Evolutionary conservation across 2,329 filamentous ascomycete genomes (phyloP).

Genomic region (Fusarium drepaniforme): DNA sequence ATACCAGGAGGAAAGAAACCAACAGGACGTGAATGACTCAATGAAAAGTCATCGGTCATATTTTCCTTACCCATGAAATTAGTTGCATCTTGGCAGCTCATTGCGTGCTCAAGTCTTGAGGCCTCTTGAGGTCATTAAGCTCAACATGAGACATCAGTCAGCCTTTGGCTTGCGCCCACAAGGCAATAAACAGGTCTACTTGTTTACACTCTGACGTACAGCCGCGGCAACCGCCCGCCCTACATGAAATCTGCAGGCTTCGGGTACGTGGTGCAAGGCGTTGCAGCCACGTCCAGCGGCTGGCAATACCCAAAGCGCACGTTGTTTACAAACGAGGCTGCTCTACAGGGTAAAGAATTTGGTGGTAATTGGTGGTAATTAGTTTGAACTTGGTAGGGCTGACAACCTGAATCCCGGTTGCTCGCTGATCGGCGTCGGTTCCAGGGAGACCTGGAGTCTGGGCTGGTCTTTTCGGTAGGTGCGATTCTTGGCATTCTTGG

Average conservation of each 20-base stretch:
- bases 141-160: neutral
- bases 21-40: neutral
- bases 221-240: neutral
- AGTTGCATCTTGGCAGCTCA: neutral
- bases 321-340: neutral
- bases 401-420: neutral
- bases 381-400: neutral
- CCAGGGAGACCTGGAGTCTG: neutral
- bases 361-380: neutral
- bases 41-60: too few relatives aligned
- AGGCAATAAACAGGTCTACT: neutral
- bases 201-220: neutral
- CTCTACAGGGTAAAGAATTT: neutral
- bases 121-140: neutral
- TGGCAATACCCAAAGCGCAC: neutral
- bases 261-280: neutral
- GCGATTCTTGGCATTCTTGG: neutral
- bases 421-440: neutral
- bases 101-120: neutral
- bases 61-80: neutral
- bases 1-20: neutral
- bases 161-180: neutral
- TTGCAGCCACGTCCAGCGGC: neutral
- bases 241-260: neutral
- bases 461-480: neutral